Evolutionary conservation across 768 basidiomycete species (phyloP).

Genomic region (Naganishia friedmannii): DNA sequence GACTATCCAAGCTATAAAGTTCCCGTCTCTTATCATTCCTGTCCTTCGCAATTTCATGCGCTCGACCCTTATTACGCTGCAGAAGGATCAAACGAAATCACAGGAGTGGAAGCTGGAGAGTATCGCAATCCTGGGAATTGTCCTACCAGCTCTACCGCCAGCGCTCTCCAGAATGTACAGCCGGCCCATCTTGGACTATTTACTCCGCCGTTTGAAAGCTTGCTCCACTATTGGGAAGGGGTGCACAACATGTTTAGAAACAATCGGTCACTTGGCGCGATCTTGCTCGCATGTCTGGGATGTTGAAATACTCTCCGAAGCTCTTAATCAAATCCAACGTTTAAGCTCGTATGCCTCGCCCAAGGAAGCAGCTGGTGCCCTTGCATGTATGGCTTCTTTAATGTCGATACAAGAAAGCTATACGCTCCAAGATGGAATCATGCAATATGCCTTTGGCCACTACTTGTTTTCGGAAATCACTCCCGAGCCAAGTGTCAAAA

Average conservation of each 20-base stretch:
- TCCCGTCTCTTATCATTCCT: conserved; percentile 26
- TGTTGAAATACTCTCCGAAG: background rate
- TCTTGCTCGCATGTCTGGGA: conserved; percentile 32
- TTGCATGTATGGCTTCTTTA: conserved; percentile 28
- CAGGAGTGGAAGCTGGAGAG: conserved; percentile 3
- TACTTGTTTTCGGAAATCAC: conserved; percentile 15
- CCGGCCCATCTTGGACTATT: conserved; percentile 7
- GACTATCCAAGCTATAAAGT: conserved; percentile 25
- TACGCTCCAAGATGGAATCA: conserved; percentile 23
- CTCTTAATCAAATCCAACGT: conserved; percentile 9
- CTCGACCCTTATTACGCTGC: background rate
- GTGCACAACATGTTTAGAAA: conserved; percentile 7
- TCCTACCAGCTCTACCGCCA: conserved; percentile 24
- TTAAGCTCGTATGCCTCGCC: conserved; percentile 3
- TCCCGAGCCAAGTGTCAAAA: conserved; percentile 6
- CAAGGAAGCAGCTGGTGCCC: background rate
- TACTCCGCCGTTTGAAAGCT: conserved; percentile 1
- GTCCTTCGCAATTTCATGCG: conserved; percentile 23
- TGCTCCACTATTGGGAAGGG: background rate
- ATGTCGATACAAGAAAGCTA: conserved; percentile 29
- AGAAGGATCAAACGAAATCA: conserved; percentile 7
- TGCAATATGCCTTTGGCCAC: conserved; percentile 19
- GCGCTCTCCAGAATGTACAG: conserved; percentile 28
- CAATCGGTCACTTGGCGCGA: conserved; percentile 20
- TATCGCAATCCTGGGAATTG: background rate